Base-by-base conservation (phyloP, 257 asterid species). In the Sherardia arvensis region DNA sequence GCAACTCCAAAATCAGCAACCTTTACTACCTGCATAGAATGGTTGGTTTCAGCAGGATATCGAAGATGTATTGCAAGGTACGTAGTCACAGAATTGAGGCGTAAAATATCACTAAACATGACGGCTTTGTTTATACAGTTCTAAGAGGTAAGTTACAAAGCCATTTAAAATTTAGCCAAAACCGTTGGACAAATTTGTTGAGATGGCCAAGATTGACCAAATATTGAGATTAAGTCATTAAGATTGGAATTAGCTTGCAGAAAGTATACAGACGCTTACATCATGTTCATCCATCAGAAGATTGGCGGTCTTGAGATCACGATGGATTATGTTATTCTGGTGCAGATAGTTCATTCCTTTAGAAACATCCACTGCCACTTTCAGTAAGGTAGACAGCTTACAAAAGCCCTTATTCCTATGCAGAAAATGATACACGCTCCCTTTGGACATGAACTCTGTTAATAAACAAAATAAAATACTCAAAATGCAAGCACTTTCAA, bases 1-100 rank as follows among this genome's bases (percentile, higher is more conserved):
- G 99, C 95, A 76, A 92, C 95, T 66, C 99, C 99, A 74, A 92
- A 89, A 77, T 92, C 99, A 54, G 95, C 99, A 78, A 92, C 97
- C 82, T 92, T 89, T 66, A 92, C 96, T 71, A 89, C 91, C 99
- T 92, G 75, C 28, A 25, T 27, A 65, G 48, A 58, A 69, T 43
- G 59, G 27, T 40, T 59, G 45, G 8, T 20, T 59, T 57, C 12
- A 30, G 12, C 34, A 65, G 20, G 8, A 14, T 26, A 11, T 10
- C 30, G 36, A 71, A 4, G 20, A 26, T 28, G 27, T 30, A 27
- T 9, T 28, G 61, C 25, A 34, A 38, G 15, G 11, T 36, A 9
- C 33, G 22, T 8, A 7, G 30, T 22, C 5, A 5, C 4, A 32
- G 20, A 29, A 54, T 0, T 62, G 53, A 29, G 43, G 10, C 21